These are phyloP conservation scores for Phaeosphaeriaceae sp. DNA, from an alignment of 2,329 filamentous ascomycete species.

Conservation along the genomic window DNA sequence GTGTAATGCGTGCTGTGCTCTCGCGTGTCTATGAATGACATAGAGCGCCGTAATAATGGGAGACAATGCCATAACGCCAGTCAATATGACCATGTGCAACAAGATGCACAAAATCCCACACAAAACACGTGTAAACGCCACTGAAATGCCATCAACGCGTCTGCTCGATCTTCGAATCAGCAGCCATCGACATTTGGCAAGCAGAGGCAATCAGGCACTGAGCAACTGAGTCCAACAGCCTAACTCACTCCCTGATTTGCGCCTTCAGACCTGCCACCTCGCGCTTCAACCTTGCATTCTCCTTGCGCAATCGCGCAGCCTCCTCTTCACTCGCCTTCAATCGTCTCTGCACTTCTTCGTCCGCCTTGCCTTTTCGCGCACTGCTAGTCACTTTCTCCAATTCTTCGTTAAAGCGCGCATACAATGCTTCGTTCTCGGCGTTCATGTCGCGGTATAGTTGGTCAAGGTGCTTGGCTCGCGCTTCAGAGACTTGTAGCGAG, in stretches of 20 bases:
- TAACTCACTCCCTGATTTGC: constrained; percentile 54
- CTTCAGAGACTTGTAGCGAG: constrained; percentile 75
- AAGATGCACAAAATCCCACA: constrained; percentile 12
- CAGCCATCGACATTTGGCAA: not conserved
- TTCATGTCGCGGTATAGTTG: constrained; percentile 87
- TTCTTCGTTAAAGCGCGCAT: constrained; percentile 92
- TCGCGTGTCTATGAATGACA: not conserved
- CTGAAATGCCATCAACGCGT: not conserved
- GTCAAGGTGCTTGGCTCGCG: constrained; percentile 81
- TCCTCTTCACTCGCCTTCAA: constrained; percentile 80
- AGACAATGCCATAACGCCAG: constrained; percentile 12
- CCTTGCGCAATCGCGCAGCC: constrained; percentile 77
- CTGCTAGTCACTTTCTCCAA: constrained; percentile 78
- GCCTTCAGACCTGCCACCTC: constrained; percentile 74
- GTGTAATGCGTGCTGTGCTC: not conserved
- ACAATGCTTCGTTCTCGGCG: constrained; percentile 91
- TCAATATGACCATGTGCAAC: constrained; percentile 11
- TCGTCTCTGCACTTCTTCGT: constrained; percentile 76
- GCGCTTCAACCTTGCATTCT: constrained; percentile 82
- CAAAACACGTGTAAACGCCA: constrained; percentile 16
- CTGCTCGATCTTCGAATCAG: not conserved
- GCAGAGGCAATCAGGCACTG: not conserved
- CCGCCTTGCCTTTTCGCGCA: constrained; percentile 76
- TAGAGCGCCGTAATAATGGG: constrained; percentile 1
- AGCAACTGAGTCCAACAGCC: not conserved